phyloP scores from a whole-genome alignment of 192 early-diverging fungal genomes.

The Entomortierella beljakovae region DNA sequence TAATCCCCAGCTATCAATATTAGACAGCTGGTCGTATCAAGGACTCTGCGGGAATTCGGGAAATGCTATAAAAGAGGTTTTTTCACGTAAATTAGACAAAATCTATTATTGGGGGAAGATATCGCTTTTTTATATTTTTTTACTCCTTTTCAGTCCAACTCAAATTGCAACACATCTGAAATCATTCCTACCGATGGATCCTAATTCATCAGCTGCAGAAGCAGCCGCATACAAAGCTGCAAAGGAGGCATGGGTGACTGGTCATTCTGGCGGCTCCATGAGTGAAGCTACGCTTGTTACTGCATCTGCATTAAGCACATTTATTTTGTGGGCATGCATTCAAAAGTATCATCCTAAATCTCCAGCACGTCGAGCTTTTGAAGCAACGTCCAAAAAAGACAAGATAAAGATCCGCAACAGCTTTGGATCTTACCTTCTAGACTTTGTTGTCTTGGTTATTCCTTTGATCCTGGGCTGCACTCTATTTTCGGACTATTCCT shows the following conservation, averaged over 20 bases:
- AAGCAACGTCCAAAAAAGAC: constrained; percentile 14
- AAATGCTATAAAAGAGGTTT: too few species aligned
- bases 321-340: constrained; percentile 46
- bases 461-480: constrained; percentile 44
- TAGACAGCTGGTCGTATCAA: too few species aligned
- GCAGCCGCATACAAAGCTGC: constrained; percentile 60
- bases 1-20: too few species aligned
- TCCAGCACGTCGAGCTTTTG: constrained; percentile 22
- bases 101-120: too few species aligned
- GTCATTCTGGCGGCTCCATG: constrained; percentile 64
- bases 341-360: constrained; percentile 53
- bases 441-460: constrained; percentile 29
- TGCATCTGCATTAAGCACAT: constrained; percentile 57
- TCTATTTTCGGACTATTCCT: constrained; percentile 41
- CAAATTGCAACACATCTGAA: background rate
- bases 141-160: background rate
- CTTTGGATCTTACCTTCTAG: constrained; percentile 21
- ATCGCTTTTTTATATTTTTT: too few species aligned
- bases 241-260: constrained; percentile 69
- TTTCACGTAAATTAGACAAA: too few species aligned
- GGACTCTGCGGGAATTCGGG: too few species aligned
- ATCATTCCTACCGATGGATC: constrained; percentile 10
- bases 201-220: constrained; percentile 14
- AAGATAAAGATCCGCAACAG: constrained; percentile 24
- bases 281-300: constrained; percentile 58